Evolutionary conservation across 805 yeast species (phyloP), one percentile per base, ranked within the genome.

Genomic region (Ogataea ganodermae): DNA sequence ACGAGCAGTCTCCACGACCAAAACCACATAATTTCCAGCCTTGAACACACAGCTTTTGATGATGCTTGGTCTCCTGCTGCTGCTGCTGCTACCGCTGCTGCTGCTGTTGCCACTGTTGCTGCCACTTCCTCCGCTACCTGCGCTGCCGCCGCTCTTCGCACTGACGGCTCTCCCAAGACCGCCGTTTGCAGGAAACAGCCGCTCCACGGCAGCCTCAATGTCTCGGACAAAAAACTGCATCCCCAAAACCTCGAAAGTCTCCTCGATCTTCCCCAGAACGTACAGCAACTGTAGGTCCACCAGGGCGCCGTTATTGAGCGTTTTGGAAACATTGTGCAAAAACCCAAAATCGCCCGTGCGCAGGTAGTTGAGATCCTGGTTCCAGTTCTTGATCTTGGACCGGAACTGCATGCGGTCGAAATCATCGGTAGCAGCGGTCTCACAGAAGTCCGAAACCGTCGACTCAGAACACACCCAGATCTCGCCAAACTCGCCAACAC

Each of bases 331-430:
- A 17, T 83, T 84, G 59, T 90, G 96, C 46, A 94, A 73, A 63
- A 94, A 94, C 0, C 99, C 99, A 30, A 94, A 71, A 61, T 94
- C 97, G 1, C 98, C 98, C 0, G 98, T 94, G 53, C 99, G 74
- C 55, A 88, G 71, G 64, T 88, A 94, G 2, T 78, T 71, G 44
- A 83, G 67, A 0, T 79, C 80, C 9, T 79, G 75, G 58, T 85
- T 83, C 16, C 85, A 88, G 32, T 79, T 85, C 1, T 65, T 75
- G 14, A 91, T 79, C 45, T 73, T 77, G 13, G 90, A 92, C 20
- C 70, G 66, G 55, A 87, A 80, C 53, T 86, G 86, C 17, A 72
- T 71, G 9, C 70, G 65, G 5, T 72, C 73, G 53, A 83, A 79
- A 8, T 75, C 42, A 1, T 57, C 59, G 3, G 43, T 20, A 7